Conservation (phyloP, 2,329 filamentous ascomycete genomes). For the Colletotrichum sp. region DNA sequence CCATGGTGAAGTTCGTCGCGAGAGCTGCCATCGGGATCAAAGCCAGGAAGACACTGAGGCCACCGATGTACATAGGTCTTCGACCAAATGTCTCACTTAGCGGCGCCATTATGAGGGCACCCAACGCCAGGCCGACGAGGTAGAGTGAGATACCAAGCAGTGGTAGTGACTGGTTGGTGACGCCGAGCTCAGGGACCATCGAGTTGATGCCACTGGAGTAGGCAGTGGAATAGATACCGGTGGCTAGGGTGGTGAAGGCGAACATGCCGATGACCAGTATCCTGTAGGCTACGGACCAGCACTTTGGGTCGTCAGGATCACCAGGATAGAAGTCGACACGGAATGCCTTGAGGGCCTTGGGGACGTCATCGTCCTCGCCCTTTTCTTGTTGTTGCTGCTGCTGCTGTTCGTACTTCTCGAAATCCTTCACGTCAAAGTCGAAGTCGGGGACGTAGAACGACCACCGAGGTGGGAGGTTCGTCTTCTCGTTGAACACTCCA, state of each 20-base stretch:
- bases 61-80: conserved; percentile 58
- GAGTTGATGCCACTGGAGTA: conserved; percentile 13
- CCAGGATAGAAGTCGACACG: conserved; percentile 64
- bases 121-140: conserved; percentile 63
- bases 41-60: conserved; percentile 57
- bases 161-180: conserved; percentile 46
- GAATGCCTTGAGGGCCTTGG: conserved; percentile 39
- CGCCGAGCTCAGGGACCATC: not conserved
- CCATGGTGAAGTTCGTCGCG: conserved; percentile 55
- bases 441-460: conserved; percentile 24
- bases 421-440: conserved; percentile 20
- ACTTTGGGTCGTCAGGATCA: conserved; percentile 55
- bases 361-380: not conserved
- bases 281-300: conserved; percentile 2
- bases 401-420: not conserved
- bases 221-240: conserved; percentile 10
- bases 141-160: conserved; percentile 68
- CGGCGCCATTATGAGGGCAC: conserved; percentile 64
- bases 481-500: conserved; percentile 21
- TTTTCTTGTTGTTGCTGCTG: not conserved
- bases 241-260: conserved; percentile 12
- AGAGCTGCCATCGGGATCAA: conserved; percentile 49
- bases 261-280: conserved; percentile 15
- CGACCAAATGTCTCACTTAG: conserved; percentile 60
- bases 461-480: conserved; percentile 21